Conservation (phyloP, 148 eudicot species). For the Rhododendron mucronatum region DNA sequence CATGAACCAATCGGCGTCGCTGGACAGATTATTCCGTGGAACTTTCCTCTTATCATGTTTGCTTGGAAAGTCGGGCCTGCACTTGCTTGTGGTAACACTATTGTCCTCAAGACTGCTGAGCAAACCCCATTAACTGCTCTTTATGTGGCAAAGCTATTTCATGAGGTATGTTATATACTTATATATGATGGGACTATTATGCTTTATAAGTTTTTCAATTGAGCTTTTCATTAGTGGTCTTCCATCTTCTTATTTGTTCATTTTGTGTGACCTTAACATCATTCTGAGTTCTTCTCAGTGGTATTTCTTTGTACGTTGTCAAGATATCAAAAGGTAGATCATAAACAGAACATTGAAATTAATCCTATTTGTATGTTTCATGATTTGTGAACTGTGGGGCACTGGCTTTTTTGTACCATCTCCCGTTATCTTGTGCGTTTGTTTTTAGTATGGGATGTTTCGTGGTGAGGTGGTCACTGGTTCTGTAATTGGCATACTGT, state of each 20-base stretch:
- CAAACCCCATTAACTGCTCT: constrained; percentile 31
- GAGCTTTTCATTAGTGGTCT: neutral
- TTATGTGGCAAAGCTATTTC: constrained; percentile 24
- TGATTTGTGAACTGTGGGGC: neutral
- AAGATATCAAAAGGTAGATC: neutral
- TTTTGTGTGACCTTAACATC: neutral
- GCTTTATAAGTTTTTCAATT: neutral
- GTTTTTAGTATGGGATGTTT: neutral
- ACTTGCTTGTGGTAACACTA: constrained; percentile 26
- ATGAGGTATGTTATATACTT: constrained; percentile 13
- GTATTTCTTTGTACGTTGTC: neutral
- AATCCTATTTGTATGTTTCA: neutral
- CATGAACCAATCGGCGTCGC: constrained; percentile 30
- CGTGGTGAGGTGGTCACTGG: neutral
- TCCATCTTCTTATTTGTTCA: neutral
- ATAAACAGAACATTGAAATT: no score
- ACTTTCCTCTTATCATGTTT: constrained; percentile 27
- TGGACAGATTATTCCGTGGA: constrained; percentile 29
- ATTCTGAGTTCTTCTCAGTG: neutral
- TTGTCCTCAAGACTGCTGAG: constrained; percentile 29
- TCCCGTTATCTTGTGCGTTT: neutral
- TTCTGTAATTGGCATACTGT: neutral
- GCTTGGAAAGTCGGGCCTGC: constrained; percentile 33
- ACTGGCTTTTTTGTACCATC: neutral
- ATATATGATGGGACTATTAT: neutral